Conservation (phyloP, 768 basidiomycete species). For the Leccinum sublutescens region DNA sequence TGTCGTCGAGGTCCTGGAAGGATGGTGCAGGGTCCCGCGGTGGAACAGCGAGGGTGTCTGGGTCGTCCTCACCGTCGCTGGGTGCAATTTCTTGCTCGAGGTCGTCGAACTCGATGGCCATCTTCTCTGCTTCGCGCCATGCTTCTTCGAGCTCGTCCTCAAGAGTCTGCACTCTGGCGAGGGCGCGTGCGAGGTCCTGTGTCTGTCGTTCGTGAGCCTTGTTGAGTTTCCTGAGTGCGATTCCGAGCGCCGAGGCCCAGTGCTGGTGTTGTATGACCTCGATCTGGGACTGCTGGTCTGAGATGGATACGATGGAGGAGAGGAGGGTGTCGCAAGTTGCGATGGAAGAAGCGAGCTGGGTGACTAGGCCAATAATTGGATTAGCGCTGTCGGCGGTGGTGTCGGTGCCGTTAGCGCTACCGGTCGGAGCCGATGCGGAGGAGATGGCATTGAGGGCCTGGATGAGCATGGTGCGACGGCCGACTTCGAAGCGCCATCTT, state of each 20-base stretch:
- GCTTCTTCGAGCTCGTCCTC: slow-evolving; percentile 76
- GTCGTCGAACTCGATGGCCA: slow-evolving; percentile 45
- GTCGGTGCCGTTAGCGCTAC: too few species aligned
- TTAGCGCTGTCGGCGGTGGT: too few species aligned
- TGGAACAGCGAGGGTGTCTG: neutral
- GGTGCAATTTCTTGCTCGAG: slow-evolving; percentile 32
- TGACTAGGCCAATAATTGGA: too few species aligned
- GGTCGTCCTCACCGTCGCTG: slow-evolving; percentile 13
- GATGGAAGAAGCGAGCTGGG: too few species aligned
- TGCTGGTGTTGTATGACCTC: slow-evolving; percentile 38
- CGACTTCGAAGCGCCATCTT: slow-evolving; percentile 65
- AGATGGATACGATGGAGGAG: too few species aligned
- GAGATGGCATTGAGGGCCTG: slow-evolving; percentile 30
- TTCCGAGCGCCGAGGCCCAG: slow-evolving; percentile 69
- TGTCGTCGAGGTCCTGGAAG: slow-evolving; percentile 28
- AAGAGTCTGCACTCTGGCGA: slow-evolving; percentile 50
- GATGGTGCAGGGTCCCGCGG: neutral
- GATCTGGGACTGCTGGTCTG: too few species aligned
- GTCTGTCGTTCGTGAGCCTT: slow-evolving; percentile 67
- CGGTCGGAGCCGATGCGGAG: slow-evolving; percentile 28
- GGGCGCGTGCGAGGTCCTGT: slow-evolving; percentile 50
- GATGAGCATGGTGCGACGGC: slow-evolving; percentile 66
- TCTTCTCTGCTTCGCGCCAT: slow-evolving; percentile 72
- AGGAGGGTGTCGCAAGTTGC: too few species aligned
- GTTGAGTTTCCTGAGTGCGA: slow-evolving; percentile 80